Percentiles rank a stretch among this genome's conserved stretches.
Evolutionary conservation across 805 yeast genomes (phyloP).

Genomic region (Candida corydali): DNA sequence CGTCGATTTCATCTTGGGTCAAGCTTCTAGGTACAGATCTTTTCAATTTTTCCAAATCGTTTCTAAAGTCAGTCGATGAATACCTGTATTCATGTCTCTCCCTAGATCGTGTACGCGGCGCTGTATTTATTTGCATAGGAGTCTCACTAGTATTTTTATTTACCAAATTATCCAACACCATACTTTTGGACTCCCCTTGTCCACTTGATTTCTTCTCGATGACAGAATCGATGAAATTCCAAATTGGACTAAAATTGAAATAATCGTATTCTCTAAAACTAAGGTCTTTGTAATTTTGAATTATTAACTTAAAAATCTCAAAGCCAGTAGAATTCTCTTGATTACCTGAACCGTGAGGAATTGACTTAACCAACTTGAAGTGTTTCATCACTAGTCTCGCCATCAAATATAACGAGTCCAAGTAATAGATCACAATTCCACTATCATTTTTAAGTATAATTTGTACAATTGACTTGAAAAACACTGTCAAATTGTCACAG

Average conservation of each 20-base stretch:
- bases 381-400: slow-evolving; percentile 28
- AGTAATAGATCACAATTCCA: slow-evolving; percentile 33
- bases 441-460: slow-evolving; percentile 36
- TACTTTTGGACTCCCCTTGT: slow-evolving; percentile 2
- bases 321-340: slow-evolving; percentile 20
- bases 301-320: slow-evolving; percentile 32
- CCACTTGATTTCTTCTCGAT: slow-evolving; percentile 16
- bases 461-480: slow-evolving; percentile 32
- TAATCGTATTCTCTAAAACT: slow-evolving; percentile 28
- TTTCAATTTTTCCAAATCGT: slow-evolving; percentile 22
- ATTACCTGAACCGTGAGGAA: slow-evolving; percentile 20
- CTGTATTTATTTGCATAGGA: slow-evolving; percentile 28
- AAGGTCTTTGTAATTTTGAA: slow-evolving; percentile 32
- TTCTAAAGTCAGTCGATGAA: slow-evolving; percentile 19
- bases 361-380: slow-evolving; percentile 28
- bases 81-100: slow-evolving; percentile 7
- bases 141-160: slow-evolving; percentile 27
- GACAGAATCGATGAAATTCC: slow-evolving; percentile 30
- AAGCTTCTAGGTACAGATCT: slow-evolving; percentile 9
- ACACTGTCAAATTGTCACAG: slow-evolving; percentile 40
- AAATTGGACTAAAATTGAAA: slow-evolving; percentile 27
- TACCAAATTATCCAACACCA: slow-evolving; percentile 12
- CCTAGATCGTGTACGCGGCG: not conserved
- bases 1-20: slow-evolving; percentile 14
- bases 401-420: slow-evolving; percentile 39